Evolutionary conservation across 805 yeast genomes (phyloP), one percentile per base, ranked within the genome.

Genomic region (Candida suzukii): DNA sequence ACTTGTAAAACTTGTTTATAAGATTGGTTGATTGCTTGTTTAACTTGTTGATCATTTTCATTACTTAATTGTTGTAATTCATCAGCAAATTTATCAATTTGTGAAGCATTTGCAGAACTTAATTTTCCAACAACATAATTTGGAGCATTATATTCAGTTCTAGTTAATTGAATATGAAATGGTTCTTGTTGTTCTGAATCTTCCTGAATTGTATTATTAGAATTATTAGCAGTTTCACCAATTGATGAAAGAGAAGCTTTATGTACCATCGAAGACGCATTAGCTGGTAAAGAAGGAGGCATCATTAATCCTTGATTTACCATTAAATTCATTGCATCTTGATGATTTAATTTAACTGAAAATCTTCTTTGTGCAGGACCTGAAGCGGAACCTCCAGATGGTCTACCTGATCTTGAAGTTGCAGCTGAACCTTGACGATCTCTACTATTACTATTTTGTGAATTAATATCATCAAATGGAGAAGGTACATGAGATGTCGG

Each of bases 61-160:
- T 63, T 56, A 31, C 76, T 72, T 48, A 82, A 68, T 32, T 67
- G 63, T 2, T 60, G 52, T 47, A 85, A 63, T 40, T 70, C 72
- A 17, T 75, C 70, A 44, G 80, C 77, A 58, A 83, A 83, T 41
- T 74, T 77, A 50, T 84, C 88, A 27, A 86, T 82, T 45, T 80
- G 84, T 1, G 76, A 60, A 2, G 90, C 91, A 7, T 83, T 74
- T 1, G 88, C 86, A 46, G 77, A 74, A 11, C 77, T 65, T 45
- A 86, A 57, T 41, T 76, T 74, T 13, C 64, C 54, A 12, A 68
- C 67, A 3, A 78, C 72, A 51, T 69, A 78, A 2, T 50, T 42
- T 20, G 66, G 67, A 1, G 83, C 77, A 46, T 75, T 67, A 47
- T 74, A 76, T 3, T 58, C 46, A 2, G 67, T 25, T 34, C 16